phyloP scores from a whole-genome alignment of 1,139 yeast genomes.

The Nakaseomyces delphensis region DNA sequence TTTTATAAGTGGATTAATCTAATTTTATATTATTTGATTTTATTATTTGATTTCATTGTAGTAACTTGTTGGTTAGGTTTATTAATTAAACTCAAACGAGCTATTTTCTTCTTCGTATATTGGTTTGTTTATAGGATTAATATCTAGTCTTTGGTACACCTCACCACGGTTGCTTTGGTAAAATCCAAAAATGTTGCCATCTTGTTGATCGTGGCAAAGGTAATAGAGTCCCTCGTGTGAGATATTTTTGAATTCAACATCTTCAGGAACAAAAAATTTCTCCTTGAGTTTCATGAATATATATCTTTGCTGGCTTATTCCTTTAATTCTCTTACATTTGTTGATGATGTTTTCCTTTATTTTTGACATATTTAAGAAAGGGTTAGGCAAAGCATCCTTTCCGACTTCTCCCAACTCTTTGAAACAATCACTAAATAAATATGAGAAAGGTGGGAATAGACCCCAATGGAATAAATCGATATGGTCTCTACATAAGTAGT shows the following conservation, averaged over 20 bases:
- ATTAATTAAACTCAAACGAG: background rate
- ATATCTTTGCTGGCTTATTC: conserved; percentile 33
- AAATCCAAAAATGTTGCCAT: conserved; percentile 71
- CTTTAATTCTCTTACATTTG: background rate
- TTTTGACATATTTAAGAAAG: background rate
- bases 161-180: conserved; percentile 47
- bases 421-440: conserved; percentile 19
- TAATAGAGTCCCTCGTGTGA: conserved; percentile 82
- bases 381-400: background rate
- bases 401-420: background rate
- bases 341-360: background rate
- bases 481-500: conserved; percentile 39
- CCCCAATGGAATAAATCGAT: conserved; percentile 86
- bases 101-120: background rate
- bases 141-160: conserved; percentile 3
- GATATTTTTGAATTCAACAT: conserved; percentile 31
- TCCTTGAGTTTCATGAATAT: conserved; percentile 96
- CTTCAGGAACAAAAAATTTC: conserved; percentile 74
- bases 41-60: too few relatives aligned
- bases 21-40: too few relatives aligned
- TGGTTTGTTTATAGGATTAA: background rate
- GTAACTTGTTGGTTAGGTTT: too few relatives aligned
- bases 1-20: too few relatives aligned
- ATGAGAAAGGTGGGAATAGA: conserved; percentile 41
- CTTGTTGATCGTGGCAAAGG: conserved; percentile 67